Evolutionary conservation across 2,329 filamentous ascomycete species (phyloP), one percentile per base, ranked within the genome.

Genomic region (Aspergillus novofumigatus): DNA sequence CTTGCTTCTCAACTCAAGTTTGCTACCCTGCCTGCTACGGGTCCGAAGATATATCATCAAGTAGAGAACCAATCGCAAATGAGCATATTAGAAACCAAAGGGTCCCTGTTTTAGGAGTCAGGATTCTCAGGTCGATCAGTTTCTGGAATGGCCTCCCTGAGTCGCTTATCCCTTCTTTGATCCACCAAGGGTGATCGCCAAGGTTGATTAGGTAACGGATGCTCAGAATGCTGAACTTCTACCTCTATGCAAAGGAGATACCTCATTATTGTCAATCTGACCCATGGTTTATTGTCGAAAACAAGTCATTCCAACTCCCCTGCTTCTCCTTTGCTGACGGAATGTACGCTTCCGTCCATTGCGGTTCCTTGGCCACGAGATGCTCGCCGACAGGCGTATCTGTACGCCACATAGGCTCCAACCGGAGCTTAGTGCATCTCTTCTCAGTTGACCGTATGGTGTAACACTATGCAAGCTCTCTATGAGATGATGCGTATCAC

Each of bases 361-460:
- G 44, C 26, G 9, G n/a, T 25, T 28, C 25, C 17, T 41, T 47
- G 20, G 17, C 38, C 48, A 28, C 44, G 49, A 55, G 28, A 21
- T 54, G 41, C 38, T 47, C 56, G 51, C 49, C 32, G 32, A 48
- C 41, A 51, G 55, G 52, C 42, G 49, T 23, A 38, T 52, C 50
- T 55, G 48, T 52, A 55, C 32, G 49, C 49, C 41, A 35, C n/a
- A n/a, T 29, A 47, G 38, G 51, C 32, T 21, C 21, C 44, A 47
- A 23, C 21, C 44, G n/a, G 41, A 21, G 44, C 23, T 47, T 47
- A 17, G 11, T 47, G n/a, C 23, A 11, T 47, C 44, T 14, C 21
- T 17, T 25, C 21, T 26, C 44, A 26, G 26, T 25, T 47, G 11
- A 7, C 26, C 14, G 11, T 23, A 25, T 47, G 11, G 21, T 47